phyloP scores from a whole-genome alignment of 441 rosid genomes.

The Adansonia madagascariensis region DNA sequence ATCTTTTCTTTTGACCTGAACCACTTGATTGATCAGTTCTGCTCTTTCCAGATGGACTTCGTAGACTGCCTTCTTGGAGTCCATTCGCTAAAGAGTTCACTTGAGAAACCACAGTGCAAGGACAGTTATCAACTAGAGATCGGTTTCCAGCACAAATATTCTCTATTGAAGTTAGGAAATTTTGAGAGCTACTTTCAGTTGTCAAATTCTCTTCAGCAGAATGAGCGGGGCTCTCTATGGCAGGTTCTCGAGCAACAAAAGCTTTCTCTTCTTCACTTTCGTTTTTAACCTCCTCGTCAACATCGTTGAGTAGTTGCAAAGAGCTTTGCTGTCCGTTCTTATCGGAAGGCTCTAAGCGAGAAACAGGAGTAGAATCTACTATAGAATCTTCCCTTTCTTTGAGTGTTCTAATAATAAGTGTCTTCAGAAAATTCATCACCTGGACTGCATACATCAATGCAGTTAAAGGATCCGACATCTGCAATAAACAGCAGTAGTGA shows the following conservation, averaged over 20 bases:
- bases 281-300: slow-evolving; percentile 37
- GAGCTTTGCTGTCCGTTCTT: slow-evolving; percentile 52
- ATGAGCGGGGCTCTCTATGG: slow-evolving; percentile 37
- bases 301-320: slow-evolving; percentile 42
- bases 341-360: slow-evolving; percentile 50
- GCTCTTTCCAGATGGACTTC: slow-evolving; percentile 28
- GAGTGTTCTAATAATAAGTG: slow-evolving; percentile 53
- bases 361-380: slow-evolving; percentile 38
- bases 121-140: slow-evolving; percentile 38
- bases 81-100: slow-evolving; percentile 36
- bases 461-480: slow-evolving; percentile 79
- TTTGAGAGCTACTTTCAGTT: slow-evolving; percentile 33
- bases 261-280: slow-evolving; percentile 36
- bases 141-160: slow-evolving; percentile 42
- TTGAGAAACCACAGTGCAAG: slow-evolving; percentile 48
- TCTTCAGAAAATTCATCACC: slow-evolving; percentile 77
- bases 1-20: slow-evolving; percentile 38
- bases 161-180: slow-evolving; percentile 45
- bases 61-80: slow-evolving; percentile 30
- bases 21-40: slow-evolving; percentile 34
- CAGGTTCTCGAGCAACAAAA: slow-evolving; percentile 44
- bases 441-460: slow-evolving; percentile 77
- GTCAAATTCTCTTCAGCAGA: slow-evolving; percentile 33
- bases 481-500: slow-evolving; percentile 30
- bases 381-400: slow-evolving; percentile 52